Base-by-base conservation (phyloP, 352 stramenopile genomes). In the Pythium volutum region DNA sequence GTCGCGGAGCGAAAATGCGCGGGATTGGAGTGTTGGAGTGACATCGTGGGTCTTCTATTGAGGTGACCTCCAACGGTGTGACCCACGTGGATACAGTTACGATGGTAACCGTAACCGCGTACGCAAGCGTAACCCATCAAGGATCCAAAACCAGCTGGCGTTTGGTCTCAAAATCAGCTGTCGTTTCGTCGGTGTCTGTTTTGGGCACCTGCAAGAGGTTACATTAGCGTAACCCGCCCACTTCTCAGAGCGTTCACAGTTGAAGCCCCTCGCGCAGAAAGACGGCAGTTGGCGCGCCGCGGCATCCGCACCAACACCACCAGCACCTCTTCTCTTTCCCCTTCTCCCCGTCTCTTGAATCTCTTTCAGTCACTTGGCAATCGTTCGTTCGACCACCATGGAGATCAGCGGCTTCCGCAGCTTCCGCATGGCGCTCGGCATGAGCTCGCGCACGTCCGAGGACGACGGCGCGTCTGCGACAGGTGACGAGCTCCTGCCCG, bases 401-500 rank as follows among this genome's bases (percentile, higher is more conserved):
- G 66, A 76, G 62, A 27, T 66, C 29, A 41, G 62, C 16, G 62
- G 58, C 22, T 63, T 74, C 51, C 66, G 66, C 34, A 71, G 51
- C 55, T 62, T 76, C 49, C 68, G 71, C 56, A 55, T 70, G 55
- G 59, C 62, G 60, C 43, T 74, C 33, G 52, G 64, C 20, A 70
- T 70, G 64, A 47, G 29, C 46, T 34, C 31, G 16, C 4, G 9
- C 15, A 43, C 26, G 4, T n/a, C n/a, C n/a, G 55, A 47, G 22
- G 63, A 63, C 25, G 36, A 36, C 9, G 33, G 31, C 5, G 16
- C 23, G 49, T 33, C 49, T 54, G 47, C 47, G 47, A 54, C 47
- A 54, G 47, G 47, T 42, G 47, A 54, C 16, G 47, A 54, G 27
- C 29, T 29, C 16, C 27, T 12, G n/a, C 36, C 38, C 3, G 5